Base-by-base conservation (phyloP, 2,329 filamentous ascomycete genomes). In the Alternaria viburni region DNA sequence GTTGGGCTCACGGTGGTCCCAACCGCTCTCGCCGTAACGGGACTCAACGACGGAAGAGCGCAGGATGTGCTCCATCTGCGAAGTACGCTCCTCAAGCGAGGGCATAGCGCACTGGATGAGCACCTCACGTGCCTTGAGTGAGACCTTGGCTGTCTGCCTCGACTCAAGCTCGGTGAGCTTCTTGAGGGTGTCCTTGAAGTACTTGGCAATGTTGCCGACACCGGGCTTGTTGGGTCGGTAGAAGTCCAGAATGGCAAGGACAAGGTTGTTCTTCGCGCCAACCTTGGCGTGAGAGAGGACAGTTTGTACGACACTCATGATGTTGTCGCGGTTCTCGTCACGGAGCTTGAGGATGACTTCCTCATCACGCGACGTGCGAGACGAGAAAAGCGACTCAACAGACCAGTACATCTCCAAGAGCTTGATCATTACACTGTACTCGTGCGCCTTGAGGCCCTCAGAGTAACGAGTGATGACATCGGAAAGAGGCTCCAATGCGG, bases 31-130 rank as follows among this genome's bases (percentile, higher is more conserved):
- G 63, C 96, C 96, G 76, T 99, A 99, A 71, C 92, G 90, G n/a
- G 94, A 97, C 81, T 99, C 93, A 8, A 97, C 89, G 21, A 99
- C 96, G 0, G 96, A 95, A 25, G 95, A 97, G 63, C 94, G 92
- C 59, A 99, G 86, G 69, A 99, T 99, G 81, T 98, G 95, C 85
- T 98, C 96, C 95, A 99, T 97, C 84, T 99, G 96, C 7, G 91
- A 88, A 25, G 92, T 92, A 72, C 96, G 91, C 86, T 99, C 96
- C 81, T 98, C 96, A 19, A 99, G 86, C 4, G 96, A 99, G 17
- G 96, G 96, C 79, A 99, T 88, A 57, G 96, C 94, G 79, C 93
- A 97, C 82, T 98, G 96, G 68, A 99, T 99, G 75, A 99, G 90
- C 55, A 98, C 91, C 84, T 99, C 96, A 78, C 96, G 92, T 49